phyloP scores from a whole-genome alignment of 2,329 filamentous ascomycete species.

The Phialocephala sp. region DNA sequence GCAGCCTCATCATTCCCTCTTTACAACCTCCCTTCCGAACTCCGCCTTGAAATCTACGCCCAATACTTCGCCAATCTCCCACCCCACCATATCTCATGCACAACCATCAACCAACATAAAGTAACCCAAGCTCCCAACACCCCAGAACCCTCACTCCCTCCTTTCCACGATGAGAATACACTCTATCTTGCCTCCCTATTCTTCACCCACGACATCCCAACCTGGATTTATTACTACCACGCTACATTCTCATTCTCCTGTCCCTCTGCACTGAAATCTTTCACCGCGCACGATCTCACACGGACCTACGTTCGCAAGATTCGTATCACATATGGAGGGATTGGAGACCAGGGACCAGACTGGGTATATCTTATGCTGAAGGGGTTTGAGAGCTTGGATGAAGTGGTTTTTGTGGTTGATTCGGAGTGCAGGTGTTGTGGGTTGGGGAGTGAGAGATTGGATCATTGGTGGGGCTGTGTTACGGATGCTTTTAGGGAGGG shows the following conservation, averaged over 20 bases:
- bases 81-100: background rate
- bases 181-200: conserved; percentile 4
- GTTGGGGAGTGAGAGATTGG: conserved; percentile 4
- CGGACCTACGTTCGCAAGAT: background rate
- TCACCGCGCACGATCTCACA: background rate
- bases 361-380: background rate
- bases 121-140: background rate
- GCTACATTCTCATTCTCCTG: conserved; percentile 15
- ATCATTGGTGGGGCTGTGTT: conserved; percentile 25
- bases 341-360: conserved; percentile 11
- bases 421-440: background rate
- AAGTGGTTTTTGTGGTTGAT: conserved; percentile 23
- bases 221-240: conserved; percentile 1
- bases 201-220: conserved; percentile 10
- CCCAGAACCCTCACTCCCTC: background rate
- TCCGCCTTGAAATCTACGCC: conserved; percentile 22
- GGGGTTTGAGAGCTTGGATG: conserved; percentile 16
- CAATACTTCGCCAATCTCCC: conserved; percentile 19
- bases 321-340: background rate
- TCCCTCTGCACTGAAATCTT: conserved; percentile 1
- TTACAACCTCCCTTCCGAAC: conserved; percentile 18
- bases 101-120: background rate
- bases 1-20: background rate
- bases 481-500: conserved; percentile 26
- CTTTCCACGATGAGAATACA: background rate